Percentiles rank a stretch among this genome's conserved stretches.
These are phyloP conservation scores for Fusarium brachygibbosum DNA, from an alignment of 2,329 filamentous ascomycete species.

Conservation along the genomic window DNA sequence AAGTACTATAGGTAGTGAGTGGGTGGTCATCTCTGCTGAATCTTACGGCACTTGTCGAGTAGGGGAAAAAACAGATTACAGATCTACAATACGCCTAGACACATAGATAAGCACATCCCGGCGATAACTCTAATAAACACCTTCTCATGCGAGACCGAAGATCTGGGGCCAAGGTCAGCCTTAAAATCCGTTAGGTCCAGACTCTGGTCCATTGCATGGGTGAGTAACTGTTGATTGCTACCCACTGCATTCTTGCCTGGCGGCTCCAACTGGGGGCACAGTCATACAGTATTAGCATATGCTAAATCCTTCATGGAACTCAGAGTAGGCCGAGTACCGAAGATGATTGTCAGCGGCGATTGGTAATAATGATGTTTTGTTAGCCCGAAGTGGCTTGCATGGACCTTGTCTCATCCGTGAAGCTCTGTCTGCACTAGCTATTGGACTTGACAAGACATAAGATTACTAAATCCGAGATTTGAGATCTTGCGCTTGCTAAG, in stretches of 20 bases:
- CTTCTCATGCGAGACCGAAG: background rate
- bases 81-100: conserved; percentile 7
- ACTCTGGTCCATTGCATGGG: background rate
- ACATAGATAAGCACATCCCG: conserved; percentile 11
- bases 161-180: conserved; percentile 33
- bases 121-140: conserved; percentile 48
- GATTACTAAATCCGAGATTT: conserved; percentile 16
- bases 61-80: background rate
- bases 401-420: background rate
- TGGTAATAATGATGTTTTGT: conserved; percentile 43
- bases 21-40: conserved; percentile 5
- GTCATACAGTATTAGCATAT: background rate
- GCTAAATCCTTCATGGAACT: background rate
- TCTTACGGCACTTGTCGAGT: background rate
- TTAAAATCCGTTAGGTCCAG: conserved; percentile 45
- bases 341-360: conserved; percentile 19
- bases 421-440: background rate
- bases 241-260: no score
- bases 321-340: conserved; percentile 29
- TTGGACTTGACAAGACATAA: background rate
- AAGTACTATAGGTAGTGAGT: background rate
- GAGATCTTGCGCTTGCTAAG: conserved; percentile 22
- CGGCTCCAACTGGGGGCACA: background rate
- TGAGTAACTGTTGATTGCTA: background rate
- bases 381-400: conserved; percentile 35